Percentiles rank a stretch among this genome's conserved stretches.
These are phyloP conservation scores for Hyphodiscus sp. DNA, from an alignment of 2,329 filamentous ascomycete species.

Conservation along the genomic window DNA sequence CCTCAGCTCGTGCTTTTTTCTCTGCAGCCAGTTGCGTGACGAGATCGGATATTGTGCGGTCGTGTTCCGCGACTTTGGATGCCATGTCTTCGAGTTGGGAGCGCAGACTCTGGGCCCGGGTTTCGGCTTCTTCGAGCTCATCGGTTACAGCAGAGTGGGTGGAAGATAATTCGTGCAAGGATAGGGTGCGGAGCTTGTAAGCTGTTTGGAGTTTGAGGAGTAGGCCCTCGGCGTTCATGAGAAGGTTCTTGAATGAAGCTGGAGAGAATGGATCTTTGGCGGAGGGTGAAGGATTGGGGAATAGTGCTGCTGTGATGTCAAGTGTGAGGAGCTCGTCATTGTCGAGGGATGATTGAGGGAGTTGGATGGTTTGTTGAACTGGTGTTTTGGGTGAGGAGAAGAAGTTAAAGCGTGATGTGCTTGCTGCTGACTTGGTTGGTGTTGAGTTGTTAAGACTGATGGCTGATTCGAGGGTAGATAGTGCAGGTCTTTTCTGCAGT, in stretches of 20 bases:
- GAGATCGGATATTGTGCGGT: conserved; percentile 43
- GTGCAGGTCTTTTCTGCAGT: conserved; percentile 17
- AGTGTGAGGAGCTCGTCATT: conserved; percentile 50
- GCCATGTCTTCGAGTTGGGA: conserved; percentile 56
- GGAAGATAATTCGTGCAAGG: conserved; percentile 44
- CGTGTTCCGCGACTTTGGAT: conserved; percentile 45
- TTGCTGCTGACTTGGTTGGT: conserved; percentile 9
- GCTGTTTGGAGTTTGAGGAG: conserved; percentile 51
- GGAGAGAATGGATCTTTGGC: conserved; percentile 50
- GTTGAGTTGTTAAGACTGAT: not conserved
- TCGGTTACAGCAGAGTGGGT: conserved; percentile 49
- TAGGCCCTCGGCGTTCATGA: conserved; percentile 48
- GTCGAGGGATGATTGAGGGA: conserved; percentile 19
- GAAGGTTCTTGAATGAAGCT: conserved; percentile 54
- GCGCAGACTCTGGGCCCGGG: conserved; percentile 47
- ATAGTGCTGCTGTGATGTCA: conserved; percentile 49
- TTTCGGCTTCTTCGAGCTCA: conserved; percentile 49
- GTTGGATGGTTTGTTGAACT: conserved; percentile 14
- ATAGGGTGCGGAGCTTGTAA: conserved; percentile 46
- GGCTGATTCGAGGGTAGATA: conserved; percentile 9
- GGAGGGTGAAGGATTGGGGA: conserved; percentile 37
- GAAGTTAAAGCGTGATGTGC: conserved; percentile 17
- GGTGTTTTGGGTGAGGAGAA: conserved; percentile 25
- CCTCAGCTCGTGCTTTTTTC: conserved; percentile 33
- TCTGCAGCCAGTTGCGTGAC: conserved; percentile 46